Base-by-base conservation (phyloP, 1,139 yeast genomes). In the Magnusiomyces ingens region DNA sequence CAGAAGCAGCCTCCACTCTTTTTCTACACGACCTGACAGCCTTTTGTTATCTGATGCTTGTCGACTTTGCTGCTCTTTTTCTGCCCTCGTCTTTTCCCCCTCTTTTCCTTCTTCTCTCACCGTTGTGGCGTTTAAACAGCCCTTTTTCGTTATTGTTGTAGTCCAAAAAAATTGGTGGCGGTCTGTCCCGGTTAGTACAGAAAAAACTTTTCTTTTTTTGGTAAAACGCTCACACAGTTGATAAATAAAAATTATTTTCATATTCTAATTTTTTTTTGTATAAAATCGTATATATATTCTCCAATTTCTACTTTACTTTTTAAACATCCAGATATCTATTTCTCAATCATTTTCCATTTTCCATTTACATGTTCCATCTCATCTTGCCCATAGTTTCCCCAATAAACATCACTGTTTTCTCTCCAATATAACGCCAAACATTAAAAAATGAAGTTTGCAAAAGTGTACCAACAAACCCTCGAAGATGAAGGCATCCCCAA, bases 381-480 rank as follows among this genome's bases (percentile, higher is more conserved):
- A 13, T 44, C 47, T 21, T 21, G 12, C 13, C 26, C 26, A 19
- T n/a, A 22, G 5, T 19, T 32, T 45, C 47, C 29, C 47, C 11
- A 37, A 6, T 13, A 8, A 37, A 6, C n/a, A n/a, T n/a, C n/a
- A n/a, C n/a, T n/a, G n/a, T n/a, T 41, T 41, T 41, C 18, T 32
- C 36, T 32, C 6, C 36, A 32, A 8, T 6, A 32, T 32, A 32
- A 6, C 6, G 12, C 12, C 36, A 32, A 6, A 6, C 11, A 13
- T 36, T 6, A 5, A 36, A 36, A 36, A 21, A 82, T 83, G 93
- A 85, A 85, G 75, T 85, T 85, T 66, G 91, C 88, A 6, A 85
- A 85, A 66, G 77, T 79, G 4, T 78, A 84, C 57, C 84, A 85
- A 63, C 81, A 82, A 60, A 77, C 82, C 1, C 73, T 85, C 32